These are phyloP conservation scores for Pterocarpus santalinus DNA, from an alignment of 306 rosid species.

Conservation along the genomic window DNA sequence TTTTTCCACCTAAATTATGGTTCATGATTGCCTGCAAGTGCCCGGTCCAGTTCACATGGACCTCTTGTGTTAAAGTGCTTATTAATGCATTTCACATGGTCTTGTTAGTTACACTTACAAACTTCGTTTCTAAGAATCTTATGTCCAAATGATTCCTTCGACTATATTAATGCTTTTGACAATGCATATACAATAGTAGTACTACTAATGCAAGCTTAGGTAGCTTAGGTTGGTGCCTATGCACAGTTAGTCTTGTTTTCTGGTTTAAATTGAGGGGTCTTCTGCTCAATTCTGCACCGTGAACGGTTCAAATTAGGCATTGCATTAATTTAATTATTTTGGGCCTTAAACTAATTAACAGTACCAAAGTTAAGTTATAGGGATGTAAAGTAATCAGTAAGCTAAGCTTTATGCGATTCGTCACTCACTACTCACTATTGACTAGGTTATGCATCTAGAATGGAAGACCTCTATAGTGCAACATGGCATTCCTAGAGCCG, in stretches of 20 bases:
- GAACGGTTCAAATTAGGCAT: background rate
- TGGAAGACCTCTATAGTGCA: background rate
- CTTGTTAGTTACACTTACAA: constrained; percentile 30
- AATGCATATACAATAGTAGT: background rate
- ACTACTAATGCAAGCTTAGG: background rate
- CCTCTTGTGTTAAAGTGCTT: constrained; percentile 32
- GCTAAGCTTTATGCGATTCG: background rate
- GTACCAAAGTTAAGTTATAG: too few relatives aligned
- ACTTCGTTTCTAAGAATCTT: constrained; percentile 13
- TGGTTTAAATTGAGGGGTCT: constrained; percentile 1
- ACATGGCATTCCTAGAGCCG: background rate
- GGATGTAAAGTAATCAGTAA: background rate
- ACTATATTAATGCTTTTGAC: background rate
- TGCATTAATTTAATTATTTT: background rate
- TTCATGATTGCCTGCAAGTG: constrained; percentile 32
- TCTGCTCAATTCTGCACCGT: background rate
- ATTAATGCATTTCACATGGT: constrained; percentile 47
- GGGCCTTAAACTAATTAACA: background rate
- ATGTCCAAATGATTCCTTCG: background rate
- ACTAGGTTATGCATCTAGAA: background rate
- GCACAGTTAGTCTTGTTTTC: constrained; percentile 2
- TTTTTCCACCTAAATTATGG: constrained; percentile 40
- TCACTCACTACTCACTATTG: background rate
- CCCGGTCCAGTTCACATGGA: constrained; percentile 40
- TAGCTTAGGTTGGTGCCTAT: constrained; percentile 2